A percentile compares a stretch with the other conserved stretches of the same genome.
Evolutionary conservation across 768 basidiomycete genomes (phyloP).

Genomic region (Psilocybe subaeruginosa): DNA sequence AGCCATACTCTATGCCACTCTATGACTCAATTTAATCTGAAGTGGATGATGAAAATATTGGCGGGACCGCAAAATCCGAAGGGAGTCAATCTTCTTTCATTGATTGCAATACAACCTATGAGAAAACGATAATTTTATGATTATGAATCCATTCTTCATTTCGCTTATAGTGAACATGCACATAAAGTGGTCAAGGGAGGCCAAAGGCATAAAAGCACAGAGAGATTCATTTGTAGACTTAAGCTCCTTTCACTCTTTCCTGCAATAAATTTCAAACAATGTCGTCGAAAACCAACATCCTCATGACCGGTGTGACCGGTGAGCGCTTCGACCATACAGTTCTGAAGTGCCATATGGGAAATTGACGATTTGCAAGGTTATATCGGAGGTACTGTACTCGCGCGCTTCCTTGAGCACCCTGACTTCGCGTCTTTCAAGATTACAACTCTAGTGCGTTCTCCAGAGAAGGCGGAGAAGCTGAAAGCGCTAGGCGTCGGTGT

Average conservation of each 20-base stretch:
- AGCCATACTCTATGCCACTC: no score
- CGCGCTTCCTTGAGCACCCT: conserved; percentile 42
- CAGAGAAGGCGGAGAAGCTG: conserved; percentile 48
- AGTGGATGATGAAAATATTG: no score
- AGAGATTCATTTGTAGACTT: background rate
- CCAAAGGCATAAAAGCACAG: no score
- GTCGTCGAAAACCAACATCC: conserved; percentile 33
- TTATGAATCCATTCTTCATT: no score
- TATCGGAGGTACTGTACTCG: conserved; percentile 49
- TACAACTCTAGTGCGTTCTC: conserved; percentile 46
- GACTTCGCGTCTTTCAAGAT: conserved; percentile 38
- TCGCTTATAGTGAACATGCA: no score
- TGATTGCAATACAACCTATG: no score
- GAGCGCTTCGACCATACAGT: background rate
- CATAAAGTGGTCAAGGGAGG: no score
- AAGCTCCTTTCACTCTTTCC: background rate
- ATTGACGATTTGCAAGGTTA: conserved; percentile 35
- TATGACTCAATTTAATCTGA: no score
- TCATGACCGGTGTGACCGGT: conserved; percentile 51
- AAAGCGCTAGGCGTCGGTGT: conserved; percentile 38
- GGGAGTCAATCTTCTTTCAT: no score
- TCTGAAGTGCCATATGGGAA: no score
- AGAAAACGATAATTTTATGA: no score
- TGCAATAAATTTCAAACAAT: background rate
- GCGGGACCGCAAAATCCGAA: no score